A percentile compares a stretch with the other conserved stretches of the same genome.
Conservation (phyloP, 345 rosid species). For the Acer campestre region DNA sequence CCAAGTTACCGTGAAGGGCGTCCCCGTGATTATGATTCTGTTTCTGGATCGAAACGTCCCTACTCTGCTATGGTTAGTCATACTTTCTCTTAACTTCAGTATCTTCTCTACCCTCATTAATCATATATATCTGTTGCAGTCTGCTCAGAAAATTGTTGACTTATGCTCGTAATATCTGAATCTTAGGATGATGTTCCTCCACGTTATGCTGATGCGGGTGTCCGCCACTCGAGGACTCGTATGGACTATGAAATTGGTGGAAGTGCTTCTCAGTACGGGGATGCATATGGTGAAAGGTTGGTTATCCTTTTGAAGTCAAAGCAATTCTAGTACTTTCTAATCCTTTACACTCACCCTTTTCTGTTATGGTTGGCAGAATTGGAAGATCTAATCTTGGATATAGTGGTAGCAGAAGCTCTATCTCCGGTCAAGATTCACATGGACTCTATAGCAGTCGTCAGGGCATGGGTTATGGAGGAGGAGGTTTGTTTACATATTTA, state of each 20-base stretch:
- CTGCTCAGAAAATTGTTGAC: constrained; percentile 12
- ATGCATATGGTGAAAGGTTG: constrained; percentile 85
- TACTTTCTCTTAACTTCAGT: constrained; percentile 5
- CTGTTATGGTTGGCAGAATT: constrained; percentile 51
- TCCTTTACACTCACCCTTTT: constrained; percentile 11
- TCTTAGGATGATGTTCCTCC: constrained; percentile 85
- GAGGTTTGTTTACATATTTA: constrained; percentile 42
- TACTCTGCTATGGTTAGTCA: constrained; percentile 74
- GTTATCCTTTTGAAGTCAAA: constrained; percentile 2
- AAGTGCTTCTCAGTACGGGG: constrained; percentile 71
- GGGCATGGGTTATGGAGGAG: constrained; percentile 81
- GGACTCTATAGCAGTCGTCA: constrained; percentile 77
- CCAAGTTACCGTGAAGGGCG: constrained; percentile 75
- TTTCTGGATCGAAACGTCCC: constrained; percentile 90
- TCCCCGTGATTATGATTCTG: constrained; percentile 78
- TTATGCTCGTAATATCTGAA: constrained; percentile 19
- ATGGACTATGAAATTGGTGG: constrained; percentile 75
- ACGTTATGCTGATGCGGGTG: constrained; percentile 67
- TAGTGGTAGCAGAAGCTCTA: constrained; percentile 79
- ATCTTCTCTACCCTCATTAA: neutral
- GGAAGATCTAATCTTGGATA: constrained; percentile 82
- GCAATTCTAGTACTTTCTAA: neutral
- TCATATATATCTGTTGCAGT: no score
- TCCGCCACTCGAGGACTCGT: constrained; percentile 88
- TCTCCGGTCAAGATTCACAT: constrained; percentile 79